Evolutionary conservation across 176 grass and related monocot genomes (phyloP).

Genomic region (Oryza glumipatula): DNA sequence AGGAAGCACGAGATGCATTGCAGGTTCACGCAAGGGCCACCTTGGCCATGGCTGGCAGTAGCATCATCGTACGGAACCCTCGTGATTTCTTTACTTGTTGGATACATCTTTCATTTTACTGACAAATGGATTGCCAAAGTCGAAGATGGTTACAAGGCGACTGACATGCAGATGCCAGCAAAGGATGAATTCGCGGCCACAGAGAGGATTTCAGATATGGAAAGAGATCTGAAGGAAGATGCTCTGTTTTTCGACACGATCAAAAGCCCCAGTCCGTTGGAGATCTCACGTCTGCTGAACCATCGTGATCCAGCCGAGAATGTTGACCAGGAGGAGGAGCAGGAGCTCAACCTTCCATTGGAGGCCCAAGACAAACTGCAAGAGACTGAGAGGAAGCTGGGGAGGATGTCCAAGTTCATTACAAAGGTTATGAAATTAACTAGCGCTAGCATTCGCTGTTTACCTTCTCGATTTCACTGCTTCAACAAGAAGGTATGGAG

Average conservation of each 20-base stretch:
- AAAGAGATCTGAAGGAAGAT: constrained; percentile 83
- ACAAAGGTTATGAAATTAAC: too few relatives aligned
- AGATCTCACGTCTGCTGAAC: too few relatives aligned
- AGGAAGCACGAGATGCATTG: constrained; percentile 98
- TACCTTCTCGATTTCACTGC: too few relatives aligned
- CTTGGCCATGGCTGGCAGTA: constrained; percentile 77
- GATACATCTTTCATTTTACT: constrained; percentile 73
- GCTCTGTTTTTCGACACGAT: constrained; percentile 58
- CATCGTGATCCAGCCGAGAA: too few relatives aligned
- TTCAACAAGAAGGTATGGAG: constrained; percentile 86
- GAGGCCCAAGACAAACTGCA: too few relatives aligned
- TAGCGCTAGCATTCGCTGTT: too few relatives aligned
- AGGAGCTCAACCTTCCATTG: too few relatives aligned
- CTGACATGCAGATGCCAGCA: constrained; percentile 76
- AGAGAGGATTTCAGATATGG: constrained; percentile 74
- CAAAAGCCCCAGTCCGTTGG: too few relatives aligned
- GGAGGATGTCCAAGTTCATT: too few relatives aligned
- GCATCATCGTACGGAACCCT: constrained; percentile 71
- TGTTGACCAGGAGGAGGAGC: too few relatives aligned
- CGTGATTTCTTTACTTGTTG: constrained; percentile 69
- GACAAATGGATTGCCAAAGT: constrained; percentile 76
- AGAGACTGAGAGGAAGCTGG: too few relatives aligned
- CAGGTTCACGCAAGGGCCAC: constrained; percentile 43
- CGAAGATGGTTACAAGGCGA: constrained; percentile 84
- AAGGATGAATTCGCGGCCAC: constrained; percentile 87